Evolutionary conservation across 768 basidiomycete species (phyloP).

Genomic region (Suillus paluster): DNA sequence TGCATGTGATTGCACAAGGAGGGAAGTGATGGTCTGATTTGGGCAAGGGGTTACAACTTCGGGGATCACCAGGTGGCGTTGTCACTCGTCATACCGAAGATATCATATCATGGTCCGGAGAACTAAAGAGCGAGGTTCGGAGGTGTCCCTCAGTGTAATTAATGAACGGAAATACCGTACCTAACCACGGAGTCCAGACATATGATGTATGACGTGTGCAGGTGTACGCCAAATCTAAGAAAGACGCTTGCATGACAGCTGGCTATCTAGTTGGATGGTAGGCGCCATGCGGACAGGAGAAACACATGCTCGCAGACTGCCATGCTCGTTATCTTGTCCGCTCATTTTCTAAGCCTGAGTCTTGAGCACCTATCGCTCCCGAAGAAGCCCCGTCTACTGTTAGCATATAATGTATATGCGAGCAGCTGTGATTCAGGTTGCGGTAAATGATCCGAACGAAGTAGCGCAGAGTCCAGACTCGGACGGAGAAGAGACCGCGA

Average conservation of each 20-base stretch:
- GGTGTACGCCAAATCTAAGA: neutral
- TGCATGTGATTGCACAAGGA: too few species aligned
- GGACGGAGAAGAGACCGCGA: neutral
- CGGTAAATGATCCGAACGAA: too few species aligned
- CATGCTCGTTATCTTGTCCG: neutral
- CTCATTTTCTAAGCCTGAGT: too few species aligned
- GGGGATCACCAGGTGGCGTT: neutral
- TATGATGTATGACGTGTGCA: neutral
- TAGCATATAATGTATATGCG: too few species aligned
- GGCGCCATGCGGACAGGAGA: too few species aligned
- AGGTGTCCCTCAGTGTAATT: neutral
- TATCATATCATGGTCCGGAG: neutral
- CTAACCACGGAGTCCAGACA: too few species aligned
- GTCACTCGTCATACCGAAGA: neutral
- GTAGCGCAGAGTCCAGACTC: too few species aligned
- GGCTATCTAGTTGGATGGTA: too few species aligned
- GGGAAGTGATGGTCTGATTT: neutral
- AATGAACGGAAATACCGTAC: neutral
- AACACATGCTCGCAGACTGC: neutral
- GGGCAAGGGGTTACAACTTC: neutral
- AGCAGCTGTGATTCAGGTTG: too few species aligned
- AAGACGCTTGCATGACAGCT: neutral
- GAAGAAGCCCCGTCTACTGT: too few species aligned
- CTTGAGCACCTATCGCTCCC: too few species aligned
- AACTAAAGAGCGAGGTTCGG: neutral